Base-by-base conservation (phyloP, 2,329 filamentous ascomycete species). In the Talaromyces sp. region DNA sequence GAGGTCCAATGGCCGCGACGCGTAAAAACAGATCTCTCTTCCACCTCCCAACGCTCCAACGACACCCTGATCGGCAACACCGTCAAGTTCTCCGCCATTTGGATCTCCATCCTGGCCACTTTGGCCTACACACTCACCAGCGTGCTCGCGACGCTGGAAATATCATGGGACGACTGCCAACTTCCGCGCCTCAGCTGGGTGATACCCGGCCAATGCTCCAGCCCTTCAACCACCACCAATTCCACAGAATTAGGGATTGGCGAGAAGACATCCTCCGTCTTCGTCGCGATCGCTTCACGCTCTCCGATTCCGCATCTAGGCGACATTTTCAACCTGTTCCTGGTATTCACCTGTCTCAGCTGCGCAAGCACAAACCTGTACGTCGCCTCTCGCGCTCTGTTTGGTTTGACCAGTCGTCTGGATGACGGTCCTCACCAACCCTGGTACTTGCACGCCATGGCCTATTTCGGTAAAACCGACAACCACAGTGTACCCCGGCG, bases 331-430 rank as follows among this genome's bases (percentile, higher is more conserved):
- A 75, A 71, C 31, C 65, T 66, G 0, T 69, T 69, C 14, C 65
- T 76, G 1, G 65, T 76, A 0, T 68, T 73, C 50, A 71, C 72
- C 1, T 69, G 69, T 1, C 44, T 76, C 1, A 73, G 71, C 35
- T 68, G 69, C 3, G 72, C 74, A 2, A 73, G 72, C 61, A 74
- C 73, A 1, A 72, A 71, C 39, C 68, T 76, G 2, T 76, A 75
- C 55, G 70, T 76, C 16, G 70, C 73, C 2, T 76, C 75, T 0
- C 66, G 75, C 12, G 69, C 72, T 1, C 60, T 76, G 0, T 76
- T 73, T 56, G 73, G 73, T 1, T 61, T 76, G 4, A 70, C 70
- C 0, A 64, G 62, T 39, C 62, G 68, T 14, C 59, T 67, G 7
- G 66, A 67, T n/a, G 65, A 61, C 9, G 58, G 68, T 9, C 44